Conservation (phyloP, 371 early-diverging fungal genomes). For the Amoeboradix gromovi region DNA sequence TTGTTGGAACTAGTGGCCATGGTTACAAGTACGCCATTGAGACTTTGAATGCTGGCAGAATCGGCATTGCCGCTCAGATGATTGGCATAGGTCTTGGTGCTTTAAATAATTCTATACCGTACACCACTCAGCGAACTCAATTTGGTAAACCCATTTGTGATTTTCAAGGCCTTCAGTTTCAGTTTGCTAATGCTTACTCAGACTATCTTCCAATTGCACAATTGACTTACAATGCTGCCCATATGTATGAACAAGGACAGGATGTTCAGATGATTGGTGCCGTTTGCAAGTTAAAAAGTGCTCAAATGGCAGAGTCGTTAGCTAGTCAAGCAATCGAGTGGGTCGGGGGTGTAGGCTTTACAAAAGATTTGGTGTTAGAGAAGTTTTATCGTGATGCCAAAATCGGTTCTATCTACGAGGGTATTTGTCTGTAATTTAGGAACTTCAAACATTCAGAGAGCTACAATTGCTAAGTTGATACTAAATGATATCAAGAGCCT, state of each 20-base stretch:
- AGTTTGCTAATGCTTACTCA: conserved; percentile 72
- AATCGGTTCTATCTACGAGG: conserved; percentile 54
- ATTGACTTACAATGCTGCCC: conserved; percentile 82
- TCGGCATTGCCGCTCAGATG: conserved; percentile 22
- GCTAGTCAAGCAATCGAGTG: conserved; percentile 71
- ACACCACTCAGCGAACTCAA: conserved; percentile 81
- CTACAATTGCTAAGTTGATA: neutral
- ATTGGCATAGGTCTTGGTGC: conserved; percentile 83
- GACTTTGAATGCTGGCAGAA: conserved; percentile 86
- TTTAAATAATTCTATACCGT: conserved; percentile 59
- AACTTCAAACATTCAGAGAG: neutral
- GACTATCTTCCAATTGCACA: conserved; percentile 90
- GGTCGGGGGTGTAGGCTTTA: conserved; percentile 90
- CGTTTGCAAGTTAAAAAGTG: conserved; percentile 83
- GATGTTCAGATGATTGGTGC: conserved; percentile 25
- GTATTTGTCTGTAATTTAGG: too few relatives aligned
- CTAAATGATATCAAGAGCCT: neutral
- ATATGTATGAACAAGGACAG: conserved; percentile 44
- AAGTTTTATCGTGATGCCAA: conserved; percentile 88
- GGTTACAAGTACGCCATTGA: conserved; percentile 96
- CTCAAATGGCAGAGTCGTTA: conserved; percentile 73
- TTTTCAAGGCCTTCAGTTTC: conserved; percentile 90
- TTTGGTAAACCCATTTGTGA: conserved; percentile 53
- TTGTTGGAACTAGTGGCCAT: conserved; percentile 73
- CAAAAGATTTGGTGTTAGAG: conserved; percentile 46